These are phyloP conservation scores for Orbilia oligospora DNA, from an alignment of 2,329 filamentous ascomycete species.

Conservation along the genomic window DNA sequence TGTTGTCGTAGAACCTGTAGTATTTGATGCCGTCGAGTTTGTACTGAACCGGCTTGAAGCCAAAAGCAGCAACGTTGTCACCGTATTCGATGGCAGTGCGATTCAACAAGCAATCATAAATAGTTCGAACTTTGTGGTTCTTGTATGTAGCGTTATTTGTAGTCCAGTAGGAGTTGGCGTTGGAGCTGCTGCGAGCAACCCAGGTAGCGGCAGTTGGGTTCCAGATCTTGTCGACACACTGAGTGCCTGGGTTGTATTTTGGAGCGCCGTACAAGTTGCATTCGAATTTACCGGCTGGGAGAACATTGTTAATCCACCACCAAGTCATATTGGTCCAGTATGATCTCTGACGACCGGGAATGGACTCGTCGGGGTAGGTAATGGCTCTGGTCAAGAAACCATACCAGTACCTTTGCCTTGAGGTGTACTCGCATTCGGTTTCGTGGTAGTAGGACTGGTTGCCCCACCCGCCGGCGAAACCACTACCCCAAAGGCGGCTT, in stretches of 20 bases:
- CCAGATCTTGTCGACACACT: conserved; percentile 46
- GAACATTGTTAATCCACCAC: conserved; percentile 5
- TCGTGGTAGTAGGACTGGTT: conserved; percentile 18
- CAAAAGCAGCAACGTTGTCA: conserved; percentile 41
- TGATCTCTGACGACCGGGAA: conserved; percentile 15
- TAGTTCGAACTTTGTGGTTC: conserved; percentile 43
- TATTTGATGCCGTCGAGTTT: conserved; percentile 43
- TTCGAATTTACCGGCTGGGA: conserved; percentile 6
- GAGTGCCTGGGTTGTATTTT: conserved; percentile 36
- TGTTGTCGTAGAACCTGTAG: conserved; percentile 50
- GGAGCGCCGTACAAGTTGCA: conserved; percentile 40
- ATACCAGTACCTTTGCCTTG: conserved; percentile 3
- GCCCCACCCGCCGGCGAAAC: conserved; percentile 22
- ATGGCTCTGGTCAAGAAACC: conserved; percentile 35
- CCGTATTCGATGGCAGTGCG: conserved; percentile 43
- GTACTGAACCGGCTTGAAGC: conserved; percentile 41
- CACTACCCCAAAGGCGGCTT: conserved; percentile 28
- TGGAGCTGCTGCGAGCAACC: conserved; percentile 36
- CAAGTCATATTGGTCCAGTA: conserved; percentile 29
- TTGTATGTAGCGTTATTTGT: conserved; percentile 42
- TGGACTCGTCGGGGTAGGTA: conserved; percentile 21
- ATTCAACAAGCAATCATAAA: conserved; percentile 45
- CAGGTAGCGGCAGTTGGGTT: conserved; percentile 32
- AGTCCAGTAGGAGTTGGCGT: conserved; percentile 41
- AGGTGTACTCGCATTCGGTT: conserved; percentile 3